These are phyloP conservation scores for Tagetes patula DNA, from an alignment of 129 eudicot species.

Conservation along the genomic window DNA sequence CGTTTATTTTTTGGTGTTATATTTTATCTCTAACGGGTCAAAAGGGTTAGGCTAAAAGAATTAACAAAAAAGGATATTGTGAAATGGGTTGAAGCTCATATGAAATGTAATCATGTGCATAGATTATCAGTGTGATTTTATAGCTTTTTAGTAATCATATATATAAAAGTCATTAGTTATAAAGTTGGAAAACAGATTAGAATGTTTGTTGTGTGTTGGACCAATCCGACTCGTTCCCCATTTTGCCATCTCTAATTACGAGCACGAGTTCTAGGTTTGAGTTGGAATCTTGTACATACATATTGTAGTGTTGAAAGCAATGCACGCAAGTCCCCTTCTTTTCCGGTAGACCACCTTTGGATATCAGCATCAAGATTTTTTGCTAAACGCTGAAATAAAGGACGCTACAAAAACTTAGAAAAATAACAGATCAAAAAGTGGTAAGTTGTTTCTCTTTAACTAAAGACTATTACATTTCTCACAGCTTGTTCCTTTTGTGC, in stretches of 20 bases:
- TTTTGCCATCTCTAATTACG: background rate
- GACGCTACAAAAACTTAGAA: conserved; percentile 2
- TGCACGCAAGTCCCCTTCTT: conserved; percentile 88
- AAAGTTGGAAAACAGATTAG: too few species aligned
- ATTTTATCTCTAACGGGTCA: background rate
- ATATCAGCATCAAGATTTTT: conserved; percentile 81
- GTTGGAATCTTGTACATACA: conserved; percentile 37
- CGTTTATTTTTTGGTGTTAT: background rate
- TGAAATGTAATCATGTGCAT: too few species aligned
- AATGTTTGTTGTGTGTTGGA: background rate
- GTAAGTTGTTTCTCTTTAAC: background rate
- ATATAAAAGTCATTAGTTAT: too few species aligned
- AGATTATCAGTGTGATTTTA: too few species aligned
- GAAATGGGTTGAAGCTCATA: too few species aligned
- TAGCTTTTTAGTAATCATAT: too few species aligned
- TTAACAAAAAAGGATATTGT: background rate
- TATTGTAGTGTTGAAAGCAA: conserved; percentile 93
- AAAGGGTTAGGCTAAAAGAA: background rate
- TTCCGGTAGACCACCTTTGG: conserved; percentile 87
- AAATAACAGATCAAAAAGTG: conserved; percentile 12
- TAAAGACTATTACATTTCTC: conserved; percentile 59
- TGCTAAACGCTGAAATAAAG: conserved; percentile 62
- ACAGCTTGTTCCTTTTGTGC: conserved; percentile 89
- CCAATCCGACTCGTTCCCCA: background rate
- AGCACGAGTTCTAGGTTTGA: background rate